Conservation (phyloP, 805 yeast species). For the Ogataea methanolica region DNA sequence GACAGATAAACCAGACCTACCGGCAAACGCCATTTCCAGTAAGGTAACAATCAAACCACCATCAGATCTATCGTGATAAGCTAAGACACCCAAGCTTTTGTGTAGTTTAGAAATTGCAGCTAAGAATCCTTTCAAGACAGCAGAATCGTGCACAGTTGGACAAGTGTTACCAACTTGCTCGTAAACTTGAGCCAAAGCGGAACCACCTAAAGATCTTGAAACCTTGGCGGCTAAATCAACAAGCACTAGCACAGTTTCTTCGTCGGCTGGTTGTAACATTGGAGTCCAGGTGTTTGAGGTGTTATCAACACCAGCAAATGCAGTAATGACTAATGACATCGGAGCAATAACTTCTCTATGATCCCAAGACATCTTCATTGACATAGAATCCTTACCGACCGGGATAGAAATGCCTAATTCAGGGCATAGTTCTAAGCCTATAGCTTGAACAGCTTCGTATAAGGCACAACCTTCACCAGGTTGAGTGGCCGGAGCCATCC, state of each 20-base stretch:
- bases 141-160: conserved; percentile 76
- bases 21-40: conserved; percentile 96
- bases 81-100: conserved; percentile 56
- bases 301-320: conserved; percentile 81
- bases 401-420: conserved; percentile 89
- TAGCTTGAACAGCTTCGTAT: conserved; percentile 95
- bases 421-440: conserved; percentile 92
- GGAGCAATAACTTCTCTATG: conserved; percentile 95
- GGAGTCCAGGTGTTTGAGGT: conserved; percentile 97
- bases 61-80: conserved; percentile 95
- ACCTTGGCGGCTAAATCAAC: conserved; percentile 69
- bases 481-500: conserved; percentile 98
- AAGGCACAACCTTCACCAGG: conserved; percentile 92
- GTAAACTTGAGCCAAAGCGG: conserved; percentile 92
- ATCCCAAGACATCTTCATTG: conserved; percentile 98
- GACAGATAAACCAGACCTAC: conserved; percentile 76
- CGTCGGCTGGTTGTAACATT: conserved; percentile 46
- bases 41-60: conserved; percentile 89
- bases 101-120: conserved; percentile 70
- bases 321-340: conserved; percentile 81
- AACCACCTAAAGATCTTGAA: conserved; percentile 74
- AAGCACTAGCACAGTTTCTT: conserved; percentile 61
- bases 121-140: conserved; percentile 63
- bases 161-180: conserved; percentile 76
- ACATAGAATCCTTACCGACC: conserved; percentile 98